These are phyloP conservation scores for Ogataea philodendri DNA, from an alignment of 805 yeast species.

Conservation along the genomic window DNA sequence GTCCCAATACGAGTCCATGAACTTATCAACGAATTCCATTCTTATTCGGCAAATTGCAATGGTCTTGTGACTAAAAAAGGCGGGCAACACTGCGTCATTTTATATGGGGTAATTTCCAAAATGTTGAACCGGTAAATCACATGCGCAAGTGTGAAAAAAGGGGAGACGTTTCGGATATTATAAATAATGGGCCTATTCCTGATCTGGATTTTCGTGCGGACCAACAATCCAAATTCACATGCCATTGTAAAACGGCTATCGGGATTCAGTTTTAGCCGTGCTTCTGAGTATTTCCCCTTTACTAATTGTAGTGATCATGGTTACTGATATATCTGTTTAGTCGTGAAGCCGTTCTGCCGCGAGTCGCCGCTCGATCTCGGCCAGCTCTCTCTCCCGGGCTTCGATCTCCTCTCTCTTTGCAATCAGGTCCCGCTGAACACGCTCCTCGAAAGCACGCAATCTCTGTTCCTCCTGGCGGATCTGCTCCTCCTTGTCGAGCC, in stretches of 20 bases:
- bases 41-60: too few species aligned
- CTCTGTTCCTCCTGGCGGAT: slow-evolving; percentile 87
- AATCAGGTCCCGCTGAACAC: slow-evolving; percentile 83
- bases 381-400: slow-evolving; percentile 80
- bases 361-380: slow-evolving; percentile 60
- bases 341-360: slow-evolving; percentile 25
- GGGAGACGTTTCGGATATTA: too few species aligned
- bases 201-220: too few species aligned
- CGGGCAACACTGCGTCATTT: slow-evolving; percentile 3
- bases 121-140: slow-evolving; percentile 9
- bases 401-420: slow-evolving; percentile 78
- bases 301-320: too few species aligned
- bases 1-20: slow-evolving; percentile 22
- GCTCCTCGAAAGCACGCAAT: slow-evolving; percentile 78
- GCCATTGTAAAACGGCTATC: not conserved
- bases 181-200: too few species aligned
- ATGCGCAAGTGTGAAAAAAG: not conserved
- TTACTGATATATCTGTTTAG: slow-evolving; percentile 4
- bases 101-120: slow-evolving; percentile 3
- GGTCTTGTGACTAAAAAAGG: slow-evolving; percentile 6
- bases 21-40: slow-evolving; percentile 22
- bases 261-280: too few species aligned
- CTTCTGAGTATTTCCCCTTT: too few species aligned
- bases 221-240: too few species aligned
- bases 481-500: slow-evolving; percentile 70